Base-by-base conservation (phyloP, 345 rosid genomes). In the Bruguiera parviflora region DNA sequence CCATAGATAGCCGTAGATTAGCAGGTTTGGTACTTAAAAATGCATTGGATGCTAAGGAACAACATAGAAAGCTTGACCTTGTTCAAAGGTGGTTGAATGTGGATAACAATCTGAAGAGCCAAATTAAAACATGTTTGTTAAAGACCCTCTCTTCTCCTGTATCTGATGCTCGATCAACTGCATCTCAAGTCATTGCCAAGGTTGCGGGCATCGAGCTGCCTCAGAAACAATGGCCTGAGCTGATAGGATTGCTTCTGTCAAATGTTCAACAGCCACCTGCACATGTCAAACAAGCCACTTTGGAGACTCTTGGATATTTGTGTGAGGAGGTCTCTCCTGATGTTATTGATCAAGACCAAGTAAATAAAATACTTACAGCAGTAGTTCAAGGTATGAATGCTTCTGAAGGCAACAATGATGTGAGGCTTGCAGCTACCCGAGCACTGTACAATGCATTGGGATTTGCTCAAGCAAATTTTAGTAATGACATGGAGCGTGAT, bases 341-440 rank as follows among this genome's bases (percentile, higher is more conserved):
- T 56, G 59, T 22, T 10, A 5, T 56, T 21, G 59, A 56, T 20
- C 29, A 10, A 56, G 59, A 56, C 28, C 59, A 56, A 56, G 59
- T 56, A 5, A 56, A 56, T 56, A 56, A 56, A 56, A 56, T 56
- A 56, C 59, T 56, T 56, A 56, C 59, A 56, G 59, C 59, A 56
- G 59, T 56, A 24, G 59, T 56, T 56, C 59, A 56, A 25, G 59
- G 59, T 56, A 56, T 56, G 59, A 56, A 56, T 56, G 59, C 59
- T 21, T 56, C 59, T 20, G 59, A 56, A 24, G 59, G 13, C 59
- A 56, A 56, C 29, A 22, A 24, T 24, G 29, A 56, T 56, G 59
- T 56, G 28, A 56, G 64, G 21, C 47, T 61, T 8, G 47, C 64
- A 9, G 43, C 64, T 21, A 61, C 64, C 9, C 28, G 46, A 35